These are phyloP conservation scores for Usnea hakonensis DNA, from an alignment of 495 filamentous ascomycete genomes.

Conservation along the genomic window DNA sequence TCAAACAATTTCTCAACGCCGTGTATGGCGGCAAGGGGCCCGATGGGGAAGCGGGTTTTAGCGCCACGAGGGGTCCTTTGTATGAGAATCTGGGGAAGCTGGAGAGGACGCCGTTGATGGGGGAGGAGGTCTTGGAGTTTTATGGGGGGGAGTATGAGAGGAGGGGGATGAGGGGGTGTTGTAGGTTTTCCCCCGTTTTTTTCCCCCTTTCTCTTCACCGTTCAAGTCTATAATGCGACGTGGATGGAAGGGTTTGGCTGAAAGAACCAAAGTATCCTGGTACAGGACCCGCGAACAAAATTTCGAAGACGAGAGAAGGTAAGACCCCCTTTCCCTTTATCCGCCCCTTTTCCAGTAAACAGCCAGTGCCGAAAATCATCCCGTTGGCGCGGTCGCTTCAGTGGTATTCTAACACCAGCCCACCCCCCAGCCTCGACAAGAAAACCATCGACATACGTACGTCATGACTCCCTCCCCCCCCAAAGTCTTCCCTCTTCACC, in stretches of 20 bases:
- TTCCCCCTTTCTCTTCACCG: not conserved
- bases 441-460: conserved; percentile 53
- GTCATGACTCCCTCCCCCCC: too few relatives aligned
- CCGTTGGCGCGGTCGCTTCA: not conserved
- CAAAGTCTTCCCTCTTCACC: too few relatives aligned
- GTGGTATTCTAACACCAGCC: too few relatives aligned
- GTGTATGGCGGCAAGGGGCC: conserved; percentile 58
- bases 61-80: conserved; percentile 47
- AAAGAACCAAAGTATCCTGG: conserved; percentile 58
- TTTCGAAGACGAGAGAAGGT: conserved; percentile 62
- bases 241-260: not conserved
- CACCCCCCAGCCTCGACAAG: conserved; percentile 28
- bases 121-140: conserved; percentile 58
- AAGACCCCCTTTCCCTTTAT: conserved; percentile 23
- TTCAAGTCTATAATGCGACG: not conserved
- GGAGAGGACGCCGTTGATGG: conserved; percentile 47
- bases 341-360: not conserved
- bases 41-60: conserved; percentile 48
- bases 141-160: conserved; percentile 63
- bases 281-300: conserved; percentile 68
- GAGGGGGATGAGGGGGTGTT: conserved; percentile 66
- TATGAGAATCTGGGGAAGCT: conserved; percentile 45
- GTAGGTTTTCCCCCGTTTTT: conserved; percentile 37
- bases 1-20: conserved; percentile 59
- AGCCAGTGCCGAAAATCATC: too few relatives aligned